These are phyloP conservation scores for Crinitomyces ghanaensis DNA, from an alignment of 805 yeast species.

Conservation along the genomic window DNA sequence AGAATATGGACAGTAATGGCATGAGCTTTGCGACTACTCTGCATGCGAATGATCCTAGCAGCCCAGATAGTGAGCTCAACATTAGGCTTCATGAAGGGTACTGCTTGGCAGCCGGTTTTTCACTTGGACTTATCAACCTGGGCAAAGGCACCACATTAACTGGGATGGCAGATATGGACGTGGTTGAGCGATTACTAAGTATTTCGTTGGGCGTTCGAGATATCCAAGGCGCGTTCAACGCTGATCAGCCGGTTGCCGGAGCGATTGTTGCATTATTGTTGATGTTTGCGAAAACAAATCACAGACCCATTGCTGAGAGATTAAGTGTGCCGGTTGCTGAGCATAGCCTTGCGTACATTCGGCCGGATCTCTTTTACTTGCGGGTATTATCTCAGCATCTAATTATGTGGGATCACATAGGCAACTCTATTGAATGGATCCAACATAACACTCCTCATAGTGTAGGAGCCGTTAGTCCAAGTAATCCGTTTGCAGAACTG, in stretches of 20 bases:
- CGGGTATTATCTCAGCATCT: slow-evolving; percentile 53
- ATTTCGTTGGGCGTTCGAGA: slow-evolving; percentile 46
- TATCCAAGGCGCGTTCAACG: slow-evolving; percentile 44
- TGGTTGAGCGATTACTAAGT: slow-evolving; percentile 47
- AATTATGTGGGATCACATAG: slow-evolving; percentile 62
- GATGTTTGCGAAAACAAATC: slow-evolving; percentile 58
- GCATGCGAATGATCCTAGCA: slow-evolving; percentile 5
- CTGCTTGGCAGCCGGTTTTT: slow-evolving; percentile 76
- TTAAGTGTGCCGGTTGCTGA: slow-evolving; percentile 48
- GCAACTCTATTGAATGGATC: slow-evolving; percentile 42
- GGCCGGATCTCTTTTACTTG: slow-evolving; percentile 68
- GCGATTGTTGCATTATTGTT: slow-evolving; percentile 67
- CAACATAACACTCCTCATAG: slow-evolving; percentile 26
- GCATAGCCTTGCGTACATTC: slow-evolving; percentile 50
- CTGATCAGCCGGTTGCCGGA: slow-evolving; percentile 57
- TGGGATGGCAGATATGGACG: slow-evolving; percentile 46
- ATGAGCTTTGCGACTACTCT: slow-evolving; percentile 3
- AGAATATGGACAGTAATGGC: not conserved
- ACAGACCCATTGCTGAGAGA: slow-evolving; percentile 47
- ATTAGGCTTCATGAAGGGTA: slow-evolving; percentile 85
- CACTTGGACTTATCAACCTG: slow-evolving; percentile 72
- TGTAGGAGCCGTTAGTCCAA: slow-evolving; percentile 18
- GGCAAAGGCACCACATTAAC: slow-evolving; percentile 59
- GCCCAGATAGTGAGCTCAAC: slow-evolving; percentile 32
- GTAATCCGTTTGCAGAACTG: too few relatives aligned